Evolutionary conservation across 441 rosid species (phyloP).

Genomic region (Geranium incanum): DNA sequence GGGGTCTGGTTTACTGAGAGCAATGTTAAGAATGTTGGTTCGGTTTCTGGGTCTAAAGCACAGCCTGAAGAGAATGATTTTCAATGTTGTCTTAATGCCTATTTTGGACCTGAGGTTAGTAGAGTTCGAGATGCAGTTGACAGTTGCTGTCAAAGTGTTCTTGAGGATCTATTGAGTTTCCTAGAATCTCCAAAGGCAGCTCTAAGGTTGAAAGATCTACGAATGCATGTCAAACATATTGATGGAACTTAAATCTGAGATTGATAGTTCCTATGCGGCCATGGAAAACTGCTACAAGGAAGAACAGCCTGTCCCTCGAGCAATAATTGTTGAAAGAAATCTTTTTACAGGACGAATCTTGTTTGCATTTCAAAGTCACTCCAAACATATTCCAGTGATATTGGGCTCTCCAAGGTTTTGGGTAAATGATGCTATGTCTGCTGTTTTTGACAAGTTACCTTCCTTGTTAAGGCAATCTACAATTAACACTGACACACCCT

Average conservation of each 20-base stretch:
- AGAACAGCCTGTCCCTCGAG: constrained; percentile 36
- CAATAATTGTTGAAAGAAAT: constrained; percentile 71
- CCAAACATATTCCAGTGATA: constrained; percentile 68
- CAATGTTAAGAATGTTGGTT: constrained; percentile 46
- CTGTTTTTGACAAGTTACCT: constrained; percentile 61
- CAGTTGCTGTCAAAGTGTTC: constrained; percentile 53
- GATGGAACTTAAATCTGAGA: constrained; percentile 53
- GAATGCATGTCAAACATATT: constrained; percentile 62
- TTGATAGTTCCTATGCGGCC: constrained; percentile 49
- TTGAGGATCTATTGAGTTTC: constrained; percentile 81
- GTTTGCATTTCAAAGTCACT: constrained; percentile 80
- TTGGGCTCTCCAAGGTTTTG: constrained; percentile 96
- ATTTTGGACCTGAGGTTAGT: constrained; percentile 88
- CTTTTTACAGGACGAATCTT: constrained; percentile 87
- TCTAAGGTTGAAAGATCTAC: constrained; percentile 66
- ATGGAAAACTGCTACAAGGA: constrained; percentile 40
- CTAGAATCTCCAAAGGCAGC: constrained; percentile 91
- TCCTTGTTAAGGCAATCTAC: constrained; percentile 55
- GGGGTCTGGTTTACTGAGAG: constrained; percentile 95
- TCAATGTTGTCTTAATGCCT: constrained; percentile 69
- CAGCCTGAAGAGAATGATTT: constrained; percentile 60
- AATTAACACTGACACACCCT: constrained; percentile 34
- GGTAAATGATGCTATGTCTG: constrained; percentile 57
- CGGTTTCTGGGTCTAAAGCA: constrained; percentile 37
- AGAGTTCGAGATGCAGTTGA: constrained; percentile 80